Base-by-base conservation (phyloP, 1,139 yeast species). In the Kurtzmaniella quercitrusa region DNA sequence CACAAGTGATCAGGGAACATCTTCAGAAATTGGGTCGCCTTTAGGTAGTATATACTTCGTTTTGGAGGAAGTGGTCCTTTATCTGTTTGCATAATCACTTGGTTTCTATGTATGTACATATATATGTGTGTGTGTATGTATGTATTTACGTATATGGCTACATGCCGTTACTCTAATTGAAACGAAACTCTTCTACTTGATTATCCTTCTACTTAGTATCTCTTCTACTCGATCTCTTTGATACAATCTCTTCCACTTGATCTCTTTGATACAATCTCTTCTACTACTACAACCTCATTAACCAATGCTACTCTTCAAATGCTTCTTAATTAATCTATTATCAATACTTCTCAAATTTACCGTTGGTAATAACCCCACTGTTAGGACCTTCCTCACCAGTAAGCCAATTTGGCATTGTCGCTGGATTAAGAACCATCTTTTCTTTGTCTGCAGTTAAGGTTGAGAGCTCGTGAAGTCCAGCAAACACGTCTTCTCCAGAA, bases 401-500 rank as follows among this genome's bases (percentile, higher is more conserved):
- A 37, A 88, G 58, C 91, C 91, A 88, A 16, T 78, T 73, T 0
- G 96, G 96, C 25, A 86, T 62, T 1, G 56, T 66, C 14, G 68
- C 63, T 0, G 86, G 77, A 52, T 85, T 75, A 2, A 83, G 57
- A 0, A 73, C 54, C 39, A 77, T 79, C 14, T 66, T 54, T 3
- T 69, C 53, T 16, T 54, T 47, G 16, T 60, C 59, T 1, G 53
- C 45, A 2, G 65, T 53, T 14, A 39, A 37, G 1, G 62, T 80
- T n/a, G 90, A 79, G 33, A 88, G 66, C 52, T 85, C 83, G 58
- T 86, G 90, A 37, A 89, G 55, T 0, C 96, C 96, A 1, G 80
- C 95, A 71, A 82, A 86, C 1, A 89, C 77, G 58, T 89, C 95
- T n/a, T 68, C 64, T 0, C 96, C 96, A 2, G 74, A 67, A 5